These are phyloP conservation scores for Elongisporangium prolatum DNA, from an alignment of 352 stramenopile species.

Conservation along the genomic window DNA sequence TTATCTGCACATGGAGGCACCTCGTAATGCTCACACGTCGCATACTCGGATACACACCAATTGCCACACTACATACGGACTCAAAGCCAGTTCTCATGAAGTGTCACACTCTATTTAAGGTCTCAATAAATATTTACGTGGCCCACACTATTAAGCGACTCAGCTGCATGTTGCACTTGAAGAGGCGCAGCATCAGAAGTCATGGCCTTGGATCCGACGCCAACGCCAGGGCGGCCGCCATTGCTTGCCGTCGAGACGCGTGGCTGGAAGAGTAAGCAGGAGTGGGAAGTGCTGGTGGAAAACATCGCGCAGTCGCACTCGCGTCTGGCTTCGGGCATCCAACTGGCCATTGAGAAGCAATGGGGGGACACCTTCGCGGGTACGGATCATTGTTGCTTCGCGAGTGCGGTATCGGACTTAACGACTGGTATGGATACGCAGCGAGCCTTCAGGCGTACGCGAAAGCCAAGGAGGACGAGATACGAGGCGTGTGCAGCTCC, in stretches of 20 bases:
- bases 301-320: slow-evolving; percentile 79
- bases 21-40: neutral
- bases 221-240: neutral
- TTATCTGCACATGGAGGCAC: neutral
- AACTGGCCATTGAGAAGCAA: slow-evolving; percentile 76
- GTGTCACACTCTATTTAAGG: neutral
- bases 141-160: neutral
- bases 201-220: neutral
- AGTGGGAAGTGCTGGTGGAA: slow-evolving; percentile 73
- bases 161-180: neutral
- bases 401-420: neutral
- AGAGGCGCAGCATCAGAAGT: neutral
- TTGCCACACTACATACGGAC: neutral
- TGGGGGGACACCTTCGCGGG: slow-evolving; percentile 74
- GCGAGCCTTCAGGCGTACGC: slow-evolving; percentile 60
- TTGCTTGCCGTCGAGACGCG: slow-evolving; percentile 6
- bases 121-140: neutral
- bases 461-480: slow-evolving; percentile 59
- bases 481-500: slow-evolving; percentile 67
- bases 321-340: slow-evolving; percentile 62
- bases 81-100: neutral
- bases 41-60: neutral
- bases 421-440: slow-evolving; percentile 9
- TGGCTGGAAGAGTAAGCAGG: slow-evolving; percentile 62
- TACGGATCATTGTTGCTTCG: slow-evolving; percentile 5